Evolutionary conservation across 768 basidiomycete genomes (phyloP).

Genomic region (Xerocomus potaroensis): DNA sequence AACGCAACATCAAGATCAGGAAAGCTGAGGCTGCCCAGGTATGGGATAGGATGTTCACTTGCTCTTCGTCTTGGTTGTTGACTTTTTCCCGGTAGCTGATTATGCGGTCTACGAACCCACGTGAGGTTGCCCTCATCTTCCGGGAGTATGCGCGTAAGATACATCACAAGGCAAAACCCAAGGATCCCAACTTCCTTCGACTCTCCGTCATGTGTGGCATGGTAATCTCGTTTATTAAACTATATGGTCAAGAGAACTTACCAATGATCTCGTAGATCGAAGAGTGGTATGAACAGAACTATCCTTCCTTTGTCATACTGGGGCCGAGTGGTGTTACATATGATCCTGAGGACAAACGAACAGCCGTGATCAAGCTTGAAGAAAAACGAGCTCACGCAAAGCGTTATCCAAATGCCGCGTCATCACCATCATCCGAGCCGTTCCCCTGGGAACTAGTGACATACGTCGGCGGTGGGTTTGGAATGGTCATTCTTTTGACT

Average conservation of each 20-base stretch:
- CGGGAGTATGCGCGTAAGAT: constrained; percentile 76
- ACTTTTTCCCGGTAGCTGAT: constrained; percentile 58
- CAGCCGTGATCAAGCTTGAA: constrained; percentile 43
- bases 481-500: constrained; percentile 25
- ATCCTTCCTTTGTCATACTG: constrained; percentile 76
- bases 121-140: constrained; percentile 89
- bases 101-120: constrained; percentile 86
- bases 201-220: constrained; percentile 82
- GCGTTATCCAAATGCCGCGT: constrained; percentile 10
- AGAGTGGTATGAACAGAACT: constrained; percentile 90
- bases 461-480: constrained; percentile 27
- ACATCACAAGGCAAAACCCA: constrained; percentile 70
- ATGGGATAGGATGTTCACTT: constrained; percentile 24
- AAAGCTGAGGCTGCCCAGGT: constrained; percentile 86
- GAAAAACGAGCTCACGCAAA: constrained; percentile 39
- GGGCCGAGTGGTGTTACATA: constrained; percentile 29
- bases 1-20: constrained; percentile 89
- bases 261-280: constrained; percentile 58
- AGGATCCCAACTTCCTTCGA: constrained; percentile 84
- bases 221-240: constrained; percentile 37
- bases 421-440: constrained; percentile 1
- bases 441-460: constrained; percentile 31
- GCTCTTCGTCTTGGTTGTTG: neutral
- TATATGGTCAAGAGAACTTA: constrained; percentile 6
- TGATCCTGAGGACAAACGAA: constrained; percentile 54